Evolutionary conservation across 2,329 filamentous ascomycete species (phyloP).

Genomic region (Ophiocordyceps camponoti-floridani): DNA sequence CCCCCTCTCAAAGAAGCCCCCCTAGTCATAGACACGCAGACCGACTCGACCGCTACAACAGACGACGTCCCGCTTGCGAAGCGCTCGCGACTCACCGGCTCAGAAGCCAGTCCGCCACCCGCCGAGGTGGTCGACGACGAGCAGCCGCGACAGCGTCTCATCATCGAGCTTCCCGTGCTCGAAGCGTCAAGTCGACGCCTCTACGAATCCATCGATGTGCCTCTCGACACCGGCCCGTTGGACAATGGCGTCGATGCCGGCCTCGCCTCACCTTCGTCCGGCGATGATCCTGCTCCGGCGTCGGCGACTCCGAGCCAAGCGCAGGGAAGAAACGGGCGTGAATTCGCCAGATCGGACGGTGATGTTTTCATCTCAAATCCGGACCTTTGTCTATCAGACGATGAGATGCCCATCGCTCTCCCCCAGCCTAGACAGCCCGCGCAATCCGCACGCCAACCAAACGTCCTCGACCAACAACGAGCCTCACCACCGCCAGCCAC

Average conservation of each 20-base stretch:
- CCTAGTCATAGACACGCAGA: not conserved
- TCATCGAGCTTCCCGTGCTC: constrained; percentile 4
- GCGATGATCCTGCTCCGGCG: not conserved
- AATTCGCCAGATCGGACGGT: not conserved
- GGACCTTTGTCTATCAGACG: constrained; percentile 15
- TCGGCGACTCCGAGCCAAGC: too few relatives aligned
- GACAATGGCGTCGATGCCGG: constrained; percentile 1
- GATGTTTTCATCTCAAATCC: not conserved
- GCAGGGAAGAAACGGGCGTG: not conserved
- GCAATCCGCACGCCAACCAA: not conserved
- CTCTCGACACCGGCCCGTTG: not conserved
- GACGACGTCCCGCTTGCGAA: not conserved
- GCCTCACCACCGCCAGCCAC: not conserved
- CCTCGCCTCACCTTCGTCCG: constrained; percentile 1
- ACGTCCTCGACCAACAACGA: not conserved
- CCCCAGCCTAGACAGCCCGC: constrained; percentile 1
- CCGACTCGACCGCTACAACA: constrained; percentile 3
- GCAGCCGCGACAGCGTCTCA: constrained; percentile 2
- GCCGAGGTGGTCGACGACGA: too few relatives aligned
- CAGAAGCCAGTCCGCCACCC: too few relatives aligned
- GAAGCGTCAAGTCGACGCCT: constrained; percentile 2
- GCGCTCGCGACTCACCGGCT: not conserved
- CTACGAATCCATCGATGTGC: constrained; percentile 1
- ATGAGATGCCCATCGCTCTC: constrained; percentile 14
- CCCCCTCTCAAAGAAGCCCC: not conserved